Percentiles rank a stretch among this genome's conserved stretches.
phyloP scores from a whole-genome alignment of 441 rosid species.

The Viola pubescens region DNA sequence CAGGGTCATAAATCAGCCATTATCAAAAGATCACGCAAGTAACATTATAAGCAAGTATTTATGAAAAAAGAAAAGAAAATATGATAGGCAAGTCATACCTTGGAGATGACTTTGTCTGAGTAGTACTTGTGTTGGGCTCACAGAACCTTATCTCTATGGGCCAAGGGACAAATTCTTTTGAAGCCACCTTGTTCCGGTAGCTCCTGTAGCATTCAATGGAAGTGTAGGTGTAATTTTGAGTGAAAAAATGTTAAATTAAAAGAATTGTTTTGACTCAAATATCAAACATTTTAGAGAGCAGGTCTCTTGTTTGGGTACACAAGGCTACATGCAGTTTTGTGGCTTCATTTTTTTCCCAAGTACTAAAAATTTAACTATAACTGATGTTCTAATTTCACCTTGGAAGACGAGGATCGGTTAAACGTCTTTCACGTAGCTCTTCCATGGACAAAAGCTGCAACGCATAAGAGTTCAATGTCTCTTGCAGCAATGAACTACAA shows the following conservation, averaged over 20 bases:
- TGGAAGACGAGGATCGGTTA: constrained; percentile 78
- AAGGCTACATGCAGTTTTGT: no score
- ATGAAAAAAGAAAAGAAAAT: background rate
- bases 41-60: constrained; percentile 13
- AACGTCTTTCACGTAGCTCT: constrained; percentile 69
- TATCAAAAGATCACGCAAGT: constrained; percentile 9
- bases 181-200: constrained; percentile 78
- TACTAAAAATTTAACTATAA: background rate
- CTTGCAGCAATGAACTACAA: constrained; percentile 15
- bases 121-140: constrained; percentile 58
- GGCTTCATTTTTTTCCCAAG: no score
- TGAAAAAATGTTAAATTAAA: background rate
- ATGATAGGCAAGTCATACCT: constrained; percentile 36
- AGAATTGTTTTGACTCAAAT: background rate
- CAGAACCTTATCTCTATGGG: constrained; percentile 96
- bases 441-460: constrained; percentile 84
- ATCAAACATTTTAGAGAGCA: no score
- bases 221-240: background rate
- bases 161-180: constrained; percentile 66
- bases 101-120: constrained; percentile 79
- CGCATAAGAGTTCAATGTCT: constrained; percentile 20
- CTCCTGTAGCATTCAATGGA: constrained; percentile 47
- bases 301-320: no score
- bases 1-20: background rate
- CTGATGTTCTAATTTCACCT: constrained; percentile 32